Percentiles rank a stretch among this genome's conserved stretches.
Evolutionary conservation across 2,329 filamentous ascomycete species (phyloP).

Genomic region (Gliomastix tumulicola): DNA sequence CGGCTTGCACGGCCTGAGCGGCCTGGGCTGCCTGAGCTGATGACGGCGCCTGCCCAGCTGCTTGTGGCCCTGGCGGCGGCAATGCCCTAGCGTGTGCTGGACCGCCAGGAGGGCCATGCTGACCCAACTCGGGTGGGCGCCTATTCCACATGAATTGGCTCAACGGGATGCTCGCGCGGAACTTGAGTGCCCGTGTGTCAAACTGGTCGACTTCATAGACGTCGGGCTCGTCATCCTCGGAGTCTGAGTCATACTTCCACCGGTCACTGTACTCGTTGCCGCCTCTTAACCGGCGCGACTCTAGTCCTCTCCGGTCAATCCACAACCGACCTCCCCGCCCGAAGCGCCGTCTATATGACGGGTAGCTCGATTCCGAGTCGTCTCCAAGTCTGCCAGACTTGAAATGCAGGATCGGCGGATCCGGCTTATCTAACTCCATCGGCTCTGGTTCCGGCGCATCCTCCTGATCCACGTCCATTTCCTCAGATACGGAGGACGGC

Average conservation of each 20-base stretch:
- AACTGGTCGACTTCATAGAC: constrained; percentile 71
- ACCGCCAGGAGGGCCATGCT: neutral
- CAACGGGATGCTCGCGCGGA: constrained; percentile 51
- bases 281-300: constrained; percentile 19
- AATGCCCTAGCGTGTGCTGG: too few species aligned
- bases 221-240: constrained; percentile 73
- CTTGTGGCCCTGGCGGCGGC: too few species aligned
- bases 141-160: constrained; percentile 32
- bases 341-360: constrained; percentile 75
- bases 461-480: constrained; percentile 47
- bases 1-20: neutral
- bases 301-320: constrained; percentile 75
- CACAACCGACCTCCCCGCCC: constrained; percentile 79
- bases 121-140: constrained; percentile 10
- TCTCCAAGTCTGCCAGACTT: constrained; percentile 32
- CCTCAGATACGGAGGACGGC: constrained; percentile 45
- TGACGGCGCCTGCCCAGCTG: too few species aligned
- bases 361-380: constrained; percentile 34
- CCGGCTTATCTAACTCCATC: constrained; percentile 25
- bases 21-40: neutral
- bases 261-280: constrained; percentile 47
- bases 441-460: constrained; percentile 38
- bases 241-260: constrained; percentile 85
- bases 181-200: constrained; percentile 51
- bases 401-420: constrained; percentile 36